Percentiles rank a stretch among this genome's conserved stretches.
Conservation (phyloP, 139 green algal genomes). For the Chlorella ohadii region DNA sequence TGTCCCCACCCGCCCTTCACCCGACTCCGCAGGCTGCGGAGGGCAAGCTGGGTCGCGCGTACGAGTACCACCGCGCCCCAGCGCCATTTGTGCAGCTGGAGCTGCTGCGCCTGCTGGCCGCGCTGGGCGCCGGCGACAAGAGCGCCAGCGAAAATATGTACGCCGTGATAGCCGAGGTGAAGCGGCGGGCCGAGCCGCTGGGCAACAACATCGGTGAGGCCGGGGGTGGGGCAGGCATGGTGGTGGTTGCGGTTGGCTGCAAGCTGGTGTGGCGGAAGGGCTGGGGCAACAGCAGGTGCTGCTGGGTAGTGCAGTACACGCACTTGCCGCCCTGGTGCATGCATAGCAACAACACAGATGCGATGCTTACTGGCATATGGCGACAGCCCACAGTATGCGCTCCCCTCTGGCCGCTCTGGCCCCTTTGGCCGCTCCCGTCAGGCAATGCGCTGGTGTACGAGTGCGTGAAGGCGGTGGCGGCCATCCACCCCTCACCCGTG, state of each 20-base stretch:
- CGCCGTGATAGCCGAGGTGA: conserved; percentile 73
- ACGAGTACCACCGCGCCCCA: conserved; percentile 96
- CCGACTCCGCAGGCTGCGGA: conserved; percentile 71
- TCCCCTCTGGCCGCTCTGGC: too few species aligned
- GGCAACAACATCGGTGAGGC: conserved; percentile 44
- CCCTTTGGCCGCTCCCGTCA: conserved; percentile 40
- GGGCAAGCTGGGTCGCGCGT: conserved; percentile 89
- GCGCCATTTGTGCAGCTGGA: conserved; percentile 99
- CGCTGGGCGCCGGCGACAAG: conserved; percentile 81
- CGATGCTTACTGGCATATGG: too few species aligned
- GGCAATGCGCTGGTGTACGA: conserved; percentile 95
- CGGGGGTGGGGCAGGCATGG: background rate
- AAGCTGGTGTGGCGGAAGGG: background rate
- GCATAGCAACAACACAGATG: too few species aligned
- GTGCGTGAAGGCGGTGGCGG: conserved; percentile 86
- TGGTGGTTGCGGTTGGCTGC: background rate
- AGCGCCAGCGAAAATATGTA: conserved; percentile 88
- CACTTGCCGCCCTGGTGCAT: too few species aligned
- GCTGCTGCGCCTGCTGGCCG: conserved; percentile 90
- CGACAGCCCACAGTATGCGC: background rate
- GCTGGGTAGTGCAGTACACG: background rate
- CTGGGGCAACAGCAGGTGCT: background rate
- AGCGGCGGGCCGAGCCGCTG: conserved; percentile 55
- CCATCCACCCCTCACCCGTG: conserved; percentile 88
- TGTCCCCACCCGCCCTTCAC: background rate